Evolutionary conservation across 2,329 filamentous ascomycete genomes (phyloP), one percentile per base, ranked within the genome.

Genomic region (Alternaria consortialis): DNA sequence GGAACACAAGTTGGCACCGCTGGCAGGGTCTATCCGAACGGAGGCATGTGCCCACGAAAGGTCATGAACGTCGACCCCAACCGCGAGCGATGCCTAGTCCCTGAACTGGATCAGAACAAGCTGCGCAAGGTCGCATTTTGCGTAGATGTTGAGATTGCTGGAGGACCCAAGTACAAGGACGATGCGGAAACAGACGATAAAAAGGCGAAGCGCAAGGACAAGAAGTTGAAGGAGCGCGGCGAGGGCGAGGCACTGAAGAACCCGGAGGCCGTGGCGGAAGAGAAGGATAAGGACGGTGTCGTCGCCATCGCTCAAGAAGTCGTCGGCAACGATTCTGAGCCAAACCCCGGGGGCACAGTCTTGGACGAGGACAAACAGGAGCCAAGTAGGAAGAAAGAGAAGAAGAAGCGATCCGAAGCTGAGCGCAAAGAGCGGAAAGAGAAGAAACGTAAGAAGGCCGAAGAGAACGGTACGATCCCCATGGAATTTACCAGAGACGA

Each of bases 101-200:
- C 87, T 5, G 94, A 97, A 67, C 83, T 99, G 47, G 89, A 93
- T 67, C 88, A 90, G 71, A 87, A 88, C 50, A 97, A 95, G 76
- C 80, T 99, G 61, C 87, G 93, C 55, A 88, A 93, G 54, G 95
- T 99, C 0, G 91, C 94, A 0, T 99, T 99, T 74, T 97, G 92
- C 70, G 95, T 99, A 3, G 95, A 99, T 74, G 94, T 99, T 5
- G 95, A 99, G 78, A 97, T 99, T 73, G 94, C 94, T 3, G 92
- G 93, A 0, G 89, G 92, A 74, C 92, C 94, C 25, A 89, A 88
- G 69, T 95, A 96, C 69, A 80, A 76, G 47, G 80, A 83, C 13
- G 91, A 95, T 3, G 84, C 84, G 15, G 85, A 86, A 7, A 53
- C 72, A 71, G 56, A 80, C 75, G 64, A 81, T 56, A 73, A 78